Evolutionary conservation across 2,329 filamentous ascomycete genomes (phyloP).

Genomic region (Sclerotinia borealis): DNA sequence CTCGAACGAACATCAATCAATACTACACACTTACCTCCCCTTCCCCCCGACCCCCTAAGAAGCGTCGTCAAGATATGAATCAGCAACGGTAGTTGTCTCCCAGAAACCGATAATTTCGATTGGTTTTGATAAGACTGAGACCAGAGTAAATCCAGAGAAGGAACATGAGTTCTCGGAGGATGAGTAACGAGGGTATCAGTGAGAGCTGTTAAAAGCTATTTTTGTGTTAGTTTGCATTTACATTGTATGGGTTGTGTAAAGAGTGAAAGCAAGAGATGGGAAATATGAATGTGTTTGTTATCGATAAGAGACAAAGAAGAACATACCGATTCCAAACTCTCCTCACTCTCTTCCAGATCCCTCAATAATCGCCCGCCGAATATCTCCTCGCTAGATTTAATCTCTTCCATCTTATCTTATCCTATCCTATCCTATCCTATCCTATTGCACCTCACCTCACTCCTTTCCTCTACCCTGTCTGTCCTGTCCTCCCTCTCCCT

Average conservation of each 20-base stretch:
- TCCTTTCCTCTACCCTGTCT: neutral
- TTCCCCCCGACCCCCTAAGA: slow-evolving; percentile 30
- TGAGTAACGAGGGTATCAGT: neutral
- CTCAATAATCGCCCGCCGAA: slow-evolving; percentile 45
- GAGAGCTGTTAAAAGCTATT: slow-evolving; percentile 19
- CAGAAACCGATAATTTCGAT: slow-evolving; percentile 3
- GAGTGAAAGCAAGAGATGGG: neutral
- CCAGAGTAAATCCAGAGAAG: neutral
- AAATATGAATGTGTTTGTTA: slow-evolving; percentile 9
- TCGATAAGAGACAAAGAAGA: slow-evolving; percentile 18
- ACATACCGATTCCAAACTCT: slow-evolving; percentile 53
- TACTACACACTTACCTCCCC: neutral
- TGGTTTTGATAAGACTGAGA: neutral
- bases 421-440: neutral
- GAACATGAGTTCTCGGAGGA: neutral
- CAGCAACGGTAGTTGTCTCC: slow-evolving; percentile 3
- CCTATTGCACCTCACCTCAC: no score
- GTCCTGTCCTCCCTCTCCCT: neutral
- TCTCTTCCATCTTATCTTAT: slow-evolving; percentile 10
- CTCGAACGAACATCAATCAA: slow-evolving; percentile 49
- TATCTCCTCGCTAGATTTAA: slow-evolving; percentile 21
- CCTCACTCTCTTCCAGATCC: slow-evolving; percentile 47
- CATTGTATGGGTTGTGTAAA: neutral
- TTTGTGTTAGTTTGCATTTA: neutral
- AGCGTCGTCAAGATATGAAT: neutral